A percentile compares a stretch with the other conserved stretches of the same genome.
These are phyloP conservation scores for Conoideocrella luteorostrata DNA, from an alignment of 2,329 filamentous ascomycete species.

Conservation along the genomic window DNA sequence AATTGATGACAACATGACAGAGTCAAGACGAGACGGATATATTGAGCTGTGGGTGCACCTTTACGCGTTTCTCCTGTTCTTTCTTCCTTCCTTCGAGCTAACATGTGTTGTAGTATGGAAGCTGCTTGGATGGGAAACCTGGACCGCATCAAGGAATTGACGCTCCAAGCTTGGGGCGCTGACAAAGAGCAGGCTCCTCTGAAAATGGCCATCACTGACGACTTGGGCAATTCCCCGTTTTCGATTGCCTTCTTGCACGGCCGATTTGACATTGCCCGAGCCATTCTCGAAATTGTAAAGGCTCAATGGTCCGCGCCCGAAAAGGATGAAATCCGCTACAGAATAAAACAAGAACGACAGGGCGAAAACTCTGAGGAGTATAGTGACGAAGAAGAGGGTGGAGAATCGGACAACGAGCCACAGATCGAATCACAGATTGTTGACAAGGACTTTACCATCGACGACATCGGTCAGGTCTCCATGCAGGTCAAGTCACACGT, in stretches of 20 bases:
- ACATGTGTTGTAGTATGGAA: constrained; percentile 48
- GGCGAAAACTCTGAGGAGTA: constrained; percentile 31
- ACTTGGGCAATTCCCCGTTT: constrained; percentile 50
- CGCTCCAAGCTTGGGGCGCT: constrained; percentile 51
- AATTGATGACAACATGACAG: constrained; percentile 48
- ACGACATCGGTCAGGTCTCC: constrained; percentile 65
- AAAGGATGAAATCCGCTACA: constrained; percentile 44
- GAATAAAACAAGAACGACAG: constrained; percentile 32
- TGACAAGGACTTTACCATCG: constrained; percentile 65
- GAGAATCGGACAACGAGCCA: constrained; percentile 31
- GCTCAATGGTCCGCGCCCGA: constrained; percentile 60
- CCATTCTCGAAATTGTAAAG: constrained; percentile 62
- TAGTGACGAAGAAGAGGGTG: constrained; percentile 25
- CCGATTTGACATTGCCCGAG: constrained; percentile 56
- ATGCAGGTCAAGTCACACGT: constrained; percentile 60
- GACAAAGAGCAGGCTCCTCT: constrained; percentile 52
- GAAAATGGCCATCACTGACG: constrained; percentile 54
- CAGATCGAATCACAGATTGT: constrained; percentile 49
- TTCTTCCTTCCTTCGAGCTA: neutral
- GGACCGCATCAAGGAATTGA: constrained; percentile 57
- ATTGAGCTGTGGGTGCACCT: constrained; percentile 47
- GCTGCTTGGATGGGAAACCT: constrained; percentile 68
- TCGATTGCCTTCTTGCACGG: constrained; percentile 61
- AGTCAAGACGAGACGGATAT: constrained; percentile 52
- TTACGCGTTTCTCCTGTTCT: neutral